phyloP scores from a whole-genome alignment of 179 eudicot genomes.

The Gypsophila paniculata region DNA sequence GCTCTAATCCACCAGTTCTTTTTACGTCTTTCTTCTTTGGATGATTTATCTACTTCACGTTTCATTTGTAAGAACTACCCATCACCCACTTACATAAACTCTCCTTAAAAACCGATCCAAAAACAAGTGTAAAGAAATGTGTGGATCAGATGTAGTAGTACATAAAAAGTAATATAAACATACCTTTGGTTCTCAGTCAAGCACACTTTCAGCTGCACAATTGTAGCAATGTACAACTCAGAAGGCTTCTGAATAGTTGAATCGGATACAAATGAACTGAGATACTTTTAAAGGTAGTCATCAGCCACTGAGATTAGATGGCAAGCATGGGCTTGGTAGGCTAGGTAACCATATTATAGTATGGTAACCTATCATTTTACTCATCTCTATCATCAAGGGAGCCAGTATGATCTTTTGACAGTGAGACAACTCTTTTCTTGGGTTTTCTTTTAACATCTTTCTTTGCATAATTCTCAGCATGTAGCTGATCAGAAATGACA shows the following conservation, averaged over 20 bases:
- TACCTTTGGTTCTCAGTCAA: slow-evolving; percentile 25
- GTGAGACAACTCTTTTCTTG: slow-evolving; percentile 49
- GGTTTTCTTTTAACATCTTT: slow-evolving; percentile 40
- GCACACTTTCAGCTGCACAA: slow-evolving; percentile 37
- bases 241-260: slow-evolving; percentile 27
- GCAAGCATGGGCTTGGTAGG: slow-evolving; percentile 25
- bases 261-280: slow-evolving; percentile 43
- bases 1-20: no score
- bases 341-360: no score
- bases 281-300: slow-evolving; percentile 32
- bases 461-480: slow-evolving; percentile 34
- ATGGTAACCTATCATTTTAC: slow-evolving; percentile 11
- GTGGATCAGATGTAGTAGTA: no score
- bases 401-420: slow-evolving; percentile 32
- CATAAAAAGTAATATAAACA: no score
- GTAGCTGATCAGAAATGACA: slow-evolving; percentile 25
- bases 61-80: no score
- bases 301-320: slow-evolving; percentile 28
- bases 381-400: slow-evolving; percentile 27
- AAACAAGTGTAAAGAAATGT: no score
- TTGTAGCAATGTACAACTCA: slow-evolving; percentile 38
- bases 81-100: no score
- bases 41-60: no score
- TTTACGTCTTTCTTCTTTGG: no score
- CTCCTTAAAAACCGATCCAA: no score